Evolutionary conservation across 306 rosid genomes (phyloP).

Genomic region (Corylus americana): DNA sequence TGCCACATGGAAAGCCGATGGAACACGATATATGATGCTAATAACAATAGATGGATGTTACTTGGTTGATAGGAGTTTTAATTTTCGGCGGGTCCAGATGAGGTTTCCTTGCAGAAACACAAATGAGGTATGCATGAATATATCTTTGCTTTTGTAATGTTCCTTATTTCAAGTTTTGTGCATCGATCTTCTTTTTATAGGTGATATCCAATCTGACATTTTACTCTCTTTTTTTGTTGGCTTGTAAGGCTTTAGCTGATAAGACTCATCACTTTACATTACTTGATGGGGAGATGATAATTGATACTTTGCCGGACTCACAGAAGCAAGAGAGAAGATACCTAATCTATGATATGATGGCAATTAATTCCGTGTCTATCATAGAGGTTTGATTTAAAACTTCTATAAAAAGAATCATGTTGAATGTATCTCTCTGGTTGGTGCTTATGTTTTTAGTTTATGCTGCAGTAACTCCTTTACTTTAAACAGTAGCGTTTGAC

Average conservation of each 20-base stretch:
- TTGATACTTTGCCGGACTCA: constrained; percentile 86
- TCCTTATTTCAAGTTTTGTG: constrained; percentile 15
- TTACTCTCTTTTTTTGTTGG: constrained; percentile 12
- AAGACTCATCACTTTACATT: constrained; percentile 81
- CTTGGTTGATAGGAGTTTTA: constrained; percentile 83
- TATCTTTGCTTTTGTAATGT: constrained; percentile 18
- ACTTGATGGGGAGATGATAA: constrained; percentile 97
- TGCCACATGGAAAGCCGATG: constrained; percentile 99
- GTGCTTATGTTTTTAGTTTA: neutral
- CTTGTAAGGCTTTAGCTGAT: constrained; percentile 57
- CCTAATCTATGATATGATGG: constrained; percentile 92
- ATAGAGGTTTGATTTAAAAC: constrained; percentile 60
- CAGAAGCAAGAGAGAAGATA: constrained; percentile 91
- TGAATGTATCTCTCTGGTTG: neutral
- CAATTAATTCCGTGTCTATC: constrained; percentile 57
- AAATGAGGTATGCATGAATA: constrained; percentile 59
- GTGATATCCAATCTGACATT: constrained; percentile 36
- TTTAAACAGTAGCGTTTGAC: neutral
- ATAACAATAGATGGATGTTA: constrained; percentile 90
- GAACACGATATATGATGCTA: constrained; percentile 97
- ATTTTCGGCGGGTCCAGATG: constrained; percentile 94
- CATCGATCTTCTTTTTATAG: constrained; percentile 21
- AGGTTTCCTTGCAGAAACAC: constrained; percentile 85
- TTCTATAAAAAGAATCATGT: neutral
- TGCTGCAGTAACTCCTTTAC: neutral